Percentiles rank a stretch among this genome's conserved stretches.
Conservation (phyloP, 345 rosid species). For the Citrus medica region DNA sequence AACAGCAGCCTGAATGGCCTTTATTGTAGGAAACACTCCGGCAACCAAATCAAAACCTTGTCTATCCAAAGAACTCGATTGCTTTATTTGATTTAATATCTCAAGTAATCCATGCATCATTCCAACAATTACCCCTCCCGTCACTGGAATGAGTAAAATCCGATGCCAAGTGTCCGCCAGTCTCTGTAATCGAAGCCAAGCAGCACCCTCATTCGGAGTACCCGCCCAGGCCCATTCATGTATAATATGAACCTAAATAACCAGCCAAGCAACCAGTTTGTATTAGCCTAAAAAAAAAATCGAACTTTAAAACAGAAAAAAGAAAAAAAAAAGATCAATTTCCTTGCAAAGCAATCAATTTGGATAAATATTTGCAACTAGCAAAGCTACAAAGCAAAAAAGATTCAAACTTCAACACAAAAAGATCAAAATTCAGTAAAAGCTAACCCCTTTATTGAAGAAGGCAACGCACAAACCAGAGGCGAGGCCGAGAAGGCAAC, state of each 20-base stretch:
- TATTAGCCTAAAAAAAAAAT: neutral
- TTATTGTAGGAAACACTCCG: conserved; percentile 76
- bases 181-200: conserved; percentile 91
- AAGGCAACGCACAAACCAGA: conserved; percentile 93
- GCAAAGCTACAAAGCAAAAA: neutral
- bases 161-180: conserved; percentile 95
- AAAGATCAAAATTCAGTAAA: neutral
- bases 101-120: conserved; percentile 98
- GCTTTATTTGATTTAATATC: conserved; percentile 83
- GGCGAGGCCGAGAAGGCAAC: conserved; percentile 89
- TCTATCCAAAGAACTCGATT: conserved; percentile 58
- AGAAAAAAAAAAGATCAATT: too few species aligned
- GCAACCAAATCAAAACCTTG: conserved; percentile 83
- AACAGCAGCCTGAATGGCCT: conserved; percentile 95
- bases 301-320: neutral
- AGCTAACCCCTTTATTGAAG: conserved; percentile 76
- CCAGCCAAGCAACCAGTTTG: conserved; percentile 8
- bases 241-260: conserved; percentile 72
- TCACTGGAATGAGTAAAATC: conserved; percentile 83
- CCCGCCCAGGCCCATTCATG: conserved; percentile 99
- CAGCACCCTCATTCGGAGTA: conserved; percentile 95
- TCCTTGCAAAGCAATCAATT: conserved; percentile 15
- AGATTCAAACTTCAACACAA: neutral
- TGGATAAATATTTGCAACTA: neutral
- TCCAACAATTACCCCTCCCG: conserved; percentile 94